Base-by-base conservation (phyloP, 495 filamentous ascomycete genomes). In the Penicillium odoratum region DNA sequence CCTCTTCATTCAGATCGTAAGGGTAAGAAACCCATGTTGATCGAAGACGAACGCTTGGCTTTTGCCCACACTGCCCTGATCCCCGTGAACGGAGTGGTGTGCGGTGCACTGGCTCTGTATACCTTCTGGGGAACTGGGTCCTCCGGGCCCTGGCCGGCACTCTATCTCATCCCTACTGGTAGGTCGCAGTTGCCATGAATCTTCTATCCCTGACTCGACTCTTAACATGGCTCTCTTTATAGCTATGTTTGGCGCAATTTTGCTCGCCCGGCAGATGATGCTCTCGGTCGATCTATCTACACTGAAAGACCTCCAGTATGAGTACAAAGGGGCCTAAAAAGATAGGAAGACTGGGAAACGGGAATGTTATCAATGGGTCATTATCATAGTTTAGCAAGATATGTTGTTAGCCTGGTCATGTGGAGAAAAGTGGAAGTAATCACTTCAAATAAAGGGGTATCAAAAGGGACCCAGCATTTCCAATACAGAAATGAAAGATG, bases 301-400 rank as follows among this genome's bases (percentile, higher is more conserved):
- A 28, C 71, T 83, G 26, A 77, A 82, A 55, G 64, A 71, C 48
- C 69, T 83, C 18, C 75, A 71, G 53, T 83, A 83, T 58, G 69
- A 65, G 48, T 81, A 81, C 58, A 83, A 82, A 64, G 80, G 80
- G 42, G 80, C 77, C 33, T 82, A 70, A 38, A 6, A 30, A 44
- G 28, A 29, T 38, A 9, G 31, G 28, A 47, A 58, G 26, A 34
- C 60, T 45, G 21, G 34, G 44, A n/a, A 40, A 40, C 28, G 9
- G 9, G 3, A 25, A 48, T 47, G 34, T 50, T 34, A 31, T 18
- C 26, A 31, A 47, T 18, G 34, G 48, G 48, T 36, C 48, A 38
- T 38, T 51, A 51, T 36, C n/a, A 21, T 38, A 25, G 48, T 21
- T 6, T 10, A 31, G 34, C n/a, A 10, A 36, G n/a, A 34, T 51